Base-by-base conservation (phyloP, 164 flowering plant genomes). In the Chimonanthus praecox region DNA sequence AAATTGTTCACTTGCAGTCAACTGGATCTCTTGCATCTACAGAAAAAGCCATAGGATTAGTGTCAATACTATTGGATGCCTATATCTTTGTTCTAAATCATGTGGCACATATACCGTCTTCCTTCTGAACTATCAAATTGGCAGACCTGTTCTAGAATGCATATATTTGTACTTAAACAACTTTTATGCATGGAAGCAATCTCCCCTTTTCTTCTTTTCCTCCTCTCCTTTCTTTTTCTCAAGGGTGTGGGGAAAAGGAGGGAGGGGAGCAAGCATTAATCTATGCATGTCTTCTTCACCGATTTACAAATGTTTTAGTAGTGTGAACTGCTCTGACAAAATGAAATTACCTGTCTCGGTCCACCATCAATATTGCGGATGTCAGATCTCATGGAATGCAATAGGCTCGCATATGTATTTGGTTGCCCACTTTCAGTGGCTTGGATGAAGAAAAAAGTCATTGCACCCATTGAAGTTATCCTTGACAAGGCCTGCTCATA, bases 391-490 rank as follows among this genome's bases (percentile, higher is more conserved):
- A 92, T 92, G n/a, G 94, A 84, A 75, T 73, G 89, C 54, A 92
- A 70, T 47, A 92, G 80, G 82, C 88, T 87, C 43, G 92, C 93
- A 78, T 92, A 92, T 13, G 96, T 92, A 68, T 84, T 21, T 20
- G 81, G 89, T 7, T 89, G 87, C 13, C 92, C 94, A 76, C 84
- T 86, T 77, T 92, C 92, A 73, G 89, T 82, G 15, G 97, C 97
- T 86, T 91, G 90, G 72, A 91, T 88, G 77, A 92, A 92, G 81
- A 93, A 81, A 80, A 74, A 89, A 20, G 96, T 92, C 94, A 92
- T 92, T 47, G 98, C 94, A 71, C 96, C 96, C 7, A 94, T 90
- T 78, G 96, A 89, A 69, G 94, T 88, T 60, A 88, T 84, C 79
- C 81, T 85, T 58, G 97, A 91, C 60, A 91, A 72, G 78, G 94